phyloP scores from a whole-genome alignment of 768 basidiomycete species.

The Boletus subcaerulescens region DNA sequence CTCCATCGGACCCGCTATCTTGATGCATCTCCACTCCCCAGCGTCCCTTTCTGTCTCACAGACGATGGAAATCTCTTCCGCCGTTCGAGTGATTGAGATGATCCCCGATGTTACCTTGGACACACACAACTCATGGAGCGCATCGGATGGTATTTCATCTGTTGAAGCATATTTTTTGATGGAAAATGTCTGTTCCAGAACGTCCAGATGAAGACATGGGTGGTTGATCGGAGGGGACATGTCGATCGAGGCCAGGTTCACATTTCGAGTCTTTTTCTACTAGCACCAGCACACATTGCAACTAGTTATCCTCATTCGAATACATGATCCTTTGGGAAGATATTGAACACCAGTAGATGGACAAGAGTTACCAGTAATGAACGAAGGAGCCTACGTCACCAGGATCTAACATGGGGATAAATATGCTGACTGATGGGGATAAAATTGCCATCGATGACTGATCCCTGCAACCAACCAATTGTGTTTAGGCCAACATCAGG shows the following conservation, averaged over 20 bases:
- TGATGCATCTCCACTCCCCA: slow-evolving; percentile 55
- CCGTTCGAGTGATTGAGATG: slow-evolving; percentile 56
- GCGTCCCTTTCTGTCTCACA: slow-evolving; percentile 40
- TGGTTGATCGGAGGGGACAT: slow-evolving; percentile 47
- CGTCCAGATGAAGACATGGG: slow-evolving; percentile 46
- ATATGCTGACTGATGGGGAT: no score
- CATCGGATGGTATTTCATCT: slow-evolving; percentile 31
- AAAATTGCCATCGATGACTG: slow-evolving; percentile 62
- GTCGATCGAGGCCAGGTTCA: not conserved
- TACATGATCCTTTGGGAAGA: slow-evolving; percentile 20
- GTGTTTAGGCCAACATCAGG: slow-evolving; percentile 37
- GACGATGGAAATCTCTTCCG: slow-evolving; percentile 62
- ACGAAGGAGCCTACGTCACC: slow-evolving; percentile 41
- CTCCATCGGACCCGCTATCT: slow-evolving; percentile 65
- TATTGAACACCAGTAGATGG: slow-evolving; percentile 57
- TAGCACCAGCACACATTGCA: no score
- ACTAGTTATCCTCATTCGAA: not conserved
- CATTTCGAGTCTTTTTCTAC: not conserved
- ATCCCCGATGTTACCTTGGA: slow-evolving; percentile 33
- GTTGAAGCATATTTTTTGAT: slow-evolving; percentile 39
- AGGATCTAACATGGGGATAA: not conserved
- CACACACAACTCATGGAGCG: slow-evolving; percentile 28
- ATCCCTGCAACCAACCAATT: slow-evolving; percentile 60
- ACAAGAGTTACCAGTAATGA: slow-evolving; percentile 42
- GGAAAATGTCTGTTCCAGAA: slow-evolving; percentile 44